phyloP scores from a whole-genome alignment of 129 eudicot species.

The Arctium lappa region DNA sequence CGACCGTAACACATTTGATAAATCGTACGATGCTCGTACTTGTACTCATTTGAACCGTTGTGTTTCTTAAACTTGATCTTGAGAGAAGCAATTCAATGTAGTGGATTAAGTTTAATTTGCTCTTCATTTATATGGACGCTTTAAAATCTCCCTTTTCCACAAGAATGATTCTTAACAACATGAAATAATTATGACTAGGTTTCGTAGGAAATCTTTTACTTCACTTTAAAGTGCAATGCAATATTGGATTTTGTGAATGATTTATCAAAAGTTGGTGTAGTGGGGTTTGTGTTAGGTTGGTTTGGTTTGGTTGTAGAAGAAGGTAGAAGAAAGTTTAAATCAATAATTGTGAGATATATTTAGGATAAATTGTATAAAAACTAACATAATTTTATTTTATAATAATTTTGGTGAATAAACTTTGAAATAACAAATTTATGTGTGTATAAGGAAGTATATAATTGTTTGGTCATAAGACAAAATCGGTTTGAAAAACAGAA shows the following conservation, averaged over 20 bases:
- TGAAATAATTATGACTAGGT: neutral
- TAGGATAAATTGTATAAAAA: neutral
- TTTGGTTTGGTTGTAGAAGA: slow-evolving; percentile 9
- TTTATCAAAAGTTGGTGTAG: slow-evolving; percentile 9
- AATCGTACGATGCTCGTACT: slow-evolving; percentile 43
- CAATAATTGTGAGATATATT: neutral
- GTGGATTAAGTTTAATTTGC: neutral
- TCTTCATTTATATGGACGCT: neutral
- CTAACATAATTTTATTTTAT: too few species aligned
- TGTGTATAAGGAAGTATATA: neutral
- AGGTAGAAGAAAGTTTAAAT: neutral
- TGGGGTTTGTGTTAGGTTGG: slow-evolving; percentile 15
- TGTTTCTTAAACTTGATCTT: neutral
- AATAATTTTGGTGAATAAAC: too few species aligned
- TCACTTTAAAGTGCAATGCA: slow-evolving; percentile 16
- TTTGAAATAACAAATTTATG: too few species aligned
- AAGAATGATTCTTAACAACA: slow-evolving; percentile 3
- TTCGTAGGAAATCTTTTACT: slow-evolving; percentile 19
- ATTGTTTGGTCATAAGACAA: neutral
- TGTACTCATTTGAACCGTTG: neutral
- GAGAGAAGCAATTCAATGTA: neutral
- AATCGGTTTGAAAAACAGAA: too few species aligned
- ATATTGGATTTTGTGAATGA: slow-evolving; percentile 3
- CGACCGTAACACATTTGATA: slow-evolving; percentile 79
- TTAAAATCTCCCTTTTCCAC: neutral